Evolutionary conservation across 192 early-diverging fungal species (phyloP), one percentile per base, ranked within the genome.

Genomic region (Coemansia sp.): DNA sequence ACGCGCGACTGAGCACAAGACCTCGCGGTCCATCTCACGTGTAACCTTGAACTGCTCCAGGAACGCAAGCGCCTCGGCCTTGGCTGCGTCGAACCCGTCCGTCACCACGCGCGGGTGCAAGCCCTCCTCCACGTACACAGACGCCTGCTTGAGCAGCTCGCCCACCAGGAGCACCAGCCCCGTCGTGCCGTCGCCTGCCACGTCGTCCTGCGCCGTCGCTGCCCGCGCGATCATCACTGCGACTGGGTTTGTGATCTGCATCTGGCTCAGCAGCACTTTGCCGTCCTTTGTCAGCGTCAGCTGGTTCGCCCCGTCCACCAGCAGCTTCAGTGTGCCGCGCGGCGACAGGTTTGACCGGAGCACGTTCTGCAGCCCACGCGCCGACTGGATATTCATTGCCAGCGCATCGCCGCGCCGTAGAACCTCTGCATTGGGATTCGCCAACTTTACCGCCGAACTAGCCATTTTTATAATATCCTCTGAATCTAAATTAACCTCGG

Each of bases 201-300:
- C 89, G 64, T 99, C 97, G 81, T 99, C 97, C 80, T 99, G 97
- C 24, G 95, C 95, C 21, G 94, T 97, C 1, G 97, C 95, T n/a
- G 97, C 92, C 16, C 95, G 86, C 22, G 97, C 97, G 74, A 99
- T 97, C 97, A 99, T 99, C 56, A 92, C 90, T 22, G 97, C 97
- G 4, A 95, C 97, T 6, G 97, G 97, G 78, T 99, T 95, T 89
- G 97, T 95, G 79, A 99, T 99, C 95, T 99, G 97, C 97, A 99
- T 99, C 82, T 99, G 95, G 62, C 81, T 94, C 60, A 99, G 82
- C 24, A 99, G 89, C 38, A 99, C 97, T 69, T 99, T 99, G 54
- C 97, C 97, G 73, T 99, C 97, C 83, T 99, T 99, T 33, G 97
- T 99, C 54, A 98, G 81, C 72, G 96, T 99, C 71, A 97, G 91